Percentiles rank a stretch among this genome's conserved stretches.
phyloP scores from a whole-genome alignment of 1,139 yeast genomes.

The Candida dubliniensis region DNA sequence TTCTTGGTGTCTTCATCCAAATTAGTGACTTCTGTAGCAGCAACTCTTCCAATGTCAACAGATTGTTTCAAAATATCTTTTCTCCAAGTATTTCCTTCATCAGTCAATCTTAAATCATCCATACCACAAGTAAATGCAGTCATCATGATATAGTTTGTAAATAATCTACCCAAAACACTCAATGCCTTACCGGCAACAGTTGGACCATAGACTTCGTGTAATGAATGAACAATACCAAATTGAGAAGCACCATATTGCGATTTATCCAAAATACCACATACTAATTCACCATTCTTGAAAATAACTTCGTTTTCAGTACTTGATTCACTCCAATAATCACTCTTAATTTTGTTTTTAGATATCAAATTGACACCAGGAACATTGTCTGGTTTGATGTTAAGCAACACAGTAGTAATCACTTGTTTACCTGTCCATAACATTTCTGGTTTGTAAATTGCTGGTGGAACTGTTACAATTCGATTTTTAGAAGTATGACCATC shows the following conservation, averaged over 20 bases:
- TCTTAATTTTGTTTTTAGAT: conserved; percentile 86
- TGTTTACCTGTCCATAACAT: conserved; percentile 99
- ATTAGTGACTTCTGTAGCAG: conserved; percentile 94
- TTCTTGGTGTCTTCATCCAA: conserved; percentile 57
- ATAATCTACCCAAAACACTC: conserved; percentile 88
- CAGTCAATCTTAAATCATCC: conserved; percentile 95
- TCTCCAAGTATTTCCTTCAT: conserved; percentile 90
- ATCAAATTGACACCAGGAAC: conserved; percentile 88
- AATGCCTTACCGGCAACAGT: conserved; percentile 85
- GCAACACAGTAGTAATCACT: conserved; percentile 82
- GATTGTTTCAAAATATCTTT: conserved; percentile 74
- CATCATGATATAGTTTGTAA: conserved; percentile 89
- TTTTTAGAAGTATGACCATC: conserved; percentile 89
- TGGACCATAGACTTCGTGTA: conserved; percentile 95
- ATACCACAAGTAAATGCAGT: conserved; percentile 99
- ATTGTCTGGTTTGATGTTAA: conserved; percentile 81
- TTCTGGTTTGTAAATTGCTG: conserved; percentile 82
- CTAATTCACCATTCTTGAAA: conserved; percentile 80
- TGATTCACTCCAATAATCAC: conserved; percentile 89
- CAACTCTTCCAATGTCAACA: conserved; percentile 80
- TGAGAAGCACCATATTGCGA: conserved; percentile 98
- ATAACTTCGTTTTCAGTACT: conserved; percentile 85
- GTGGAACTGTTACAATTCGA: conserved; percentile 79
- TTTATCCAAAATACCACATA: conserved; percentile 93
- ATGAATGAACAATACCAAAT: conserved; percentile 93